Evolutionary conservation across 192 early-diverging fungal genomes (phyloP).

Genomic region (Gigaspora rosea): DNA sequence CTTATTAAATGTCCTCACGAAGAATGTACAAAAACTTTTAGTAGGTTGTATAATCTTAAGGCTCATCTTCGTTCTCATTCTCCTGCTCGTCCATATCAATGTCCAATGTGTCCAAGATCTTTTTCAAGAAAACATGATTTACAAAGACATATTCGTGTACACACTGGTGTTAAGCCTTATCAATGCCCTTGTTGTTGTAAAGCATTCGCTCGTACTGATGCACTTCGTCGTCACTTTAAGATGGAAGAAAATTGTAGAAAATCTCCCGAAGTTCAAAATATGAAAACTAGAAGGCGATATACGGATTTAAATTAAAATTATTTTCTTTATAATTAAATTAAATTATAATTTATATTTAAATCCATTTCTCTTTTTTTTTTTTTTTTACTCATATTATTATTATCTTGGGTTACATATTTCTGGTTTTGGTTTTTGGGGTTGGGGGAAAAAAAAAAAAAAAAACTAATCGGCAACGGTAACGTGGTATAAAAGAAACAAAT

Average conservation of each 20-base stretch:
- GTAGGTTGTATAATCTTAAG: slow-evolving; percentile 65
- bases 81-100: slow-evolving; percentile 59
- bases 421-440: too few species aligned
- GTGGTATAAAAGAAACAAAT: too few species aligned
- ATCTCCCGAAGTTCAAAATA: slow-evolving; percentile 31
- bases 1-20: slow-evolving; percentile 53
- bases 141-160: slow-evolving; percentile 67
- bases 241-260: slow-evolving; percentile 55
- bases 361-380: too few species aligned
- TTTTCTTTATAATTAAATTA: neutral
- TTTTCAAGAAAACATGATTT: slow-evolving; percentile 83
- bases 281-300: slow-evolving; percentile 32
- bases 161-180: slow-evolving; percentile 70
- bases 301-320: slow-evolving; percentile 16
- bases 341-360: too few species aligned
- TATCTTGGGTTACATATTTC: too few species aligned
- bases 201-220: slow-evolving; percentile 78
- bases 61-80: slow-evolving; percentile 65
- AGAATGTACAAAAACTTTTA: slow-evolving; percentile 66
- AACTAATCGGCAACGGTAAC: too few species aligned
- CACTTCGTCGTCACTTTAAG: slow-evolving; percentile 67
- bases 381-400: too few species aligned
- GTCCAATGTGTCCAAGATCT: slow-evolving; percentile 60
- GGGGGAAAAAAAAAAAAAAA: too few species aligned
- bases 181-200: slow-evolving; percentile 65